phyloP scores from a whole-genome alignment of 2,329 filamentous ascomycete species.

The Atkinsonella texensis region DNA sequence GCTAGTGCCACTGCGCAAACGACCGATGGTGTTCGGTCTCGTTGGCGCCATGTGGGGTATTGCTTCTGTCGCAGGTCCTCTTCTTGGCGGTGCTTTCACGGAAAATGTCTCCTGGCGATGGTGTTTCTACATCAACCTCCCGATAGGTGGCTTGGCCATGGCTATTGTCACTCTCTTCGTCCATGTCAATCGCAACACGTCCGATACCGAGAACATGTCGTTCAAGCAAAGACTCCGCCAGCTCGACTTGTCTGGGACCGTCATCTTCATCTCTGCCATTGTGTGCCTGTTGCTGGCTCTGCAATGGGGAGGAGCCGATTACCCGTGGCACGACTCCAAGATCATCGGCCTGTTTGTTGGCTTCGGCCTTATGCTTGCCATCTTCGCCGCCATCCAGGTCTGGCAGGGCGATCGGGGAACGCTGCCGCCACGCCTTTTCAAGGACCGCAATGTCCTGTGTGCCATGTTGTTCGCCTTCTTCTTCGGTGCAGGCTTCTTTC shows the following conservation, averaged over 20 bases:
- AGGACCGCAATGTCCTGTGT: slow-evolving; percentile 27
- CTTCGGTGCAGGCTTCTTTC: slow-evolving; percentile 40
- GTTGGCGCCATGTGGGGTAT: slow-evolving; percentile 46
- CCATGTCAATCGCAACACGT: slow-evolving; percentile 24
- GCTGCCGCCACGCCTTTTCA: slow-evolving; percentile 33
- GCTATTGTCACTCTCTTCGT: slow-evolving; percentile 35
- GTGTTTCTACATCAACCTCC: slow-evolving; percentile 38
- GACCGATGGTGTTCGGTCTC: slow-evolving; percentile 41
- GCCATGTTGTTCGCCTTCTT: slow-evolving; percentile 34
- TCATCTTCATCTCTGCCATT: slow-evolving; percentile 39
- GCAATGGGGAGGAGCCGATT: slow-evolving; percentile 42
- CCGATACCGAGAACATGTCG: slow-evolving; percentile 20
- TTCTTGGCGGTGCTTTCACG: slow-evolving; percentile 38
- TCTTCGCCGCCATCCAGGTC: slow-evolving; percentile 36
- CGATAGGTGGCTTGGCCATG: slow-evolving; percentile 35
- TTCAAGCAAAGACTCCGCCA: slow-evolving; percentile 27
- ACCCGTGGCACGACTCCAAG: slow-evolving; percentile 35
- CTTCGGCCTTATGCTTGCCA: slow-evolving; percentile 29
- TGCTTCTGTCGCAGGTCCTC: slow-evolving; percentile 36
- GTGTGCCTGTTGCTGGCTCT: slow-evolving; percentile 42
- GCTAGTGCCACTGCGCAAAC: slow-evolving; percentile 38
- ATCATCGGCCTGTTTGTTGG: slow-evolving; percentile 41
- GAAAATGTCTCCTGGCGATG: slow-evolving; percentile 38
- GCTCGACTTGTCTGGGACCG: slow-evolving; percentile 37
- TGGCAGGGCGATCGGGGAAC: slow-evolving; percentile 31